Base-by-base conservation (phyloP, 768 basidiomycete genomes). In the Mycena kentingensis region DNA sequence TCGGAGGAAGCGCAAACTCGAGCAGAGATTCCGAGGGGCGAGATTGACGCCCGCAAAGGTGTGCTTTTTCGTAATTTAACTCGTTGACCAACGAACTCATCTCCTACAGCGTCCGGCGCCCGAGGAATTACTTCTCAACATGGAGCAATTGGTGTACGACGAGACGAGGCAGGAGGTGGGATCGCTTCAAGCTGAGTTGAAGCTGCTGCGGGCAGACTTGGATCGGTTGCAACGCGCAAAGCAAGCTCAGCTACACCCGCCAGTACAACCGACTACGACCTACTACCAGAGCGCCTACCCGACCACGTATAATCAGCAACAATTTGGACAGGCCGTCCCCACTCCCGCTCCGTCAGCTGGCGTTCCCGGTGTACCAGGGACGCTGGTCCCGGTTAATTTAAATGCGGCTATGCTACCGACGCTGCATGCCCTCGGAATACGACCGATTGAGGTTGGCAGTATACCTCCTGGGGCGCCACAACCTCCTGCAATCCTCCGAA, bases 401-500 rank as follows among this genome's bases (percentile, higher is more conserved):
- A 87, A 89, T 16, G 81, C 85, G 2, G 73, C 82, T 21, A 82
- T 84, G 18, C 64, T 87, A 34, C 80, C 84, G 16, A 75, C 79
- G n/a, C 73, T 92, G 10, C 81, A 86, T 48, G 79, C 83, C 0
- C 73, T 90, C 28, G 89, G 88, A 10, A 91, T 92, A 56, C 73
- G 84, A 7, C 89, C 90, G 12, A 76, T 90, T 25, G 80, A 87
- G 2, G 77, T 77, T 15, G 65, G 77, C 12, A 77, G 83, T 15
- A 62, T 85, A 21, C 75, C 78, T 8, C 65, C 71, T 13, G 71
- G 80, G 37, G 81, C 77, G 21, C 75, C 82, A 16, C 85, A 83
- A 60, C 86, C 88, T 1, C 77, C 85, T n/a, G 89, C 87, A n/a
- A 79, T 92, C 15, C 73, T 91, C 44, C 80, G 84, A 32, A 84